Evolutionary conservation across 768 basidiomycete species (phyloP).

Genomic region (Suillus ampliporus): DNA sequence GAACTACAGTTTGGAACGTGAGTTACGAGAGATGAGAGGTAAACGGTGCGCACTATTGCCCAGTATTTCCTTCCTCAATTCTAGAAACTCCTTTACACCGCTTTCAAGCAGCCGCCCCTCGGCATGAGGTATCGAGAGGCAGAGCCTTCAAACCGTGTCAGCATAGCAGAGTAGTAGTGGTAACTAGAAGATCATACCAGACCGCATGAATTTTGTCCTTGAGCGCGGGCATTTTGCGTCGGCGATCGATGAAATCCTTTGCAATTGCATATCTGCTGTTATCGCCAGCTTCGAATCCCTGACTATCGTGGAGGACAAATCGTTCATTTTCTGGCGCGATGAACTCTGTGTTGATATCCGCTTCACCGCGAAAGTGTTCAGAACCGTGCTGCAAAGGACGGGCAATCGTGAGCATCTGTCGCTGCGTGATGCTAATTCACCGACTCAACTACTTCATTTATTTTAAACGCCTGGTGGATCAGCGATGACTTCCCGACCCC

Average conservation of each 20-base stretch:
- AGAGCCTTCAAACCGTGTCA: not conserved
- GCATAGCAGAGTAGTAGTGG: not conserved
- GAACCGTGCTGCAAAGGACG: not conserved
- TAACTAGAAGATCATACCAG: slow-evolving; percentile 11
- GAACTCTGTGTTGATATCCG: slow-evolving; percentile 17
- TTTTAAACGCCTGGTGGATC: slow-evolving; percentile 12
- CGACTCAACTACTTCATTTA: slow-evolving; percentile 7
- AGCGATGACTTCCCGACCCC: slow-evolving; percentile 13
- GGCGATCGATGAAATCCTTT: slow-evolving; percentile 16
- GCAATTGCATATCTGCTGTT: slow-evolving; percentile 7
- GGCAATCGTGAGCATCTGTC: not conserved
- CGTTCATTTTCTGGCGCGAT: slow-evolving; percentile 17
- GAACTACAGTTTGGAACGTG: not conserved
- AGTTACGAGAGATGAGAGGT: not conserved
- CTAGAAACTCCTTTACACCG: slow-evolving; percentile 4
- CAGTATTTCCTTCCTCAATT: slow-evolving; percentile 2
- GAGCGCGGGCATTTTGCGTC: slow-evolving; percentile 15
- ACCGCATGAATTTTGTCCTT: slow-evolving; percentile 22
- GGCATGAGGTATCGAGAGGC: slow-evolving; percentile 9
- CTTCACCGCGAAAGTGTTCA: slow-evolving; percentile 15
- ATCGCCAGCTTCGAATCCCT: slow-evolving; percentile 17
- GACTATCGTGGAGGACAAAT: slow-evolving; percentile 22
- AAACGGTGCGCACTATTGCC: slow-evolving; percentile 7
- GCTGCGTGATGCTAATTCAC: not conserved
- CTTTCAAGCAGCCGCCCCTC: slow-evolving; percentile 11